Evolutionary conservation across 2,329 filamentous ascomycete genomes (phyloP), one percentile per base, ranked within the genome.

Genomic region (Pyrenochaeta sp.): DNA sequence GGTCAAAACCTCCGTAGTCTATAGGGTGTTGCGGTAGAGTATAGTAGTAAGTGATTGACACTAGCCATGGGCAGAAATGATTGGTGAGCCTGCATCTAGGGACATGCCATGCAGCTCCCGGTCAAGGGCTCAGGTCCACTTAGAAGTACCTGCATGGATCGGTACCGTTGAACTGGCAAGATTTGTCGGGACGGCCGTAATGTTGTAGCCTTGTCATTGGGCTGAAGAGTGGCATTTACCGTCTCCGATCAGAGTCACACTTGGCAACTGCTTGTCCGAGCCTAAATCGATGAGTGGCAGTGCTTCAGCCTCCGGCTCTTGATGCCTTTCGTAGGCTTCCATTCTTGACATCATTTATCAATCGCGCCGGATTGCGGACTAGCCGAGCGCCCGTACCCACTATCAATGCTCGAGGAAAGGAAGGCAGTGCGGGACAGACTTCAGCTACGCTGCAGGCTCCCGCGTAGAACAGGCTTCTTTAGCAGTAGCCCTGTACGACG

Each of bases 281-380:
- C 49, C 56, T 49, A 45, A 61, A 54, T 61, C 32, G 29, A 61
- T 51, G 35, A 48, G 66, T 63, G 67, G 67, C 67, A 60, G 65
- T 68, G 65, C 64, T 60, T 67, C 63, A 68, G 67, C 68, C 63
- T 62, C 54, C 60, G 49, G 60, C 52, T 63, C 35, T 45, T 56
- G 49, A 40, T 59, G 43, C 50, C 47, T 45, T 58, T 44, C 45
- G n/a, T 37, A 53, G 23, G 49, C 46, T 46, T 29, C 45, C 45
- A 48, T 33, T n/a, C 29, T 56, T 57, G 47, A 58, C 43, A 57
- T 54, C 42, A 49, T 42, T 29, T 2, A 17, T 11, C 35, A 45
- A 47, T 12, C 30, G 33, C 37, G 31, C 21, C 21, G 2, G 10
- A 23, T 23, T 42, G 23, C 40, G n/a, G 23, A 23, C n/a, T 42